Percentiles rank a stretch among this genome's conserved stretches.
Conservation (phyloP, 2,329 filamentous ascomycete genomes). For the Cryphonectria radicalis region DNA sequence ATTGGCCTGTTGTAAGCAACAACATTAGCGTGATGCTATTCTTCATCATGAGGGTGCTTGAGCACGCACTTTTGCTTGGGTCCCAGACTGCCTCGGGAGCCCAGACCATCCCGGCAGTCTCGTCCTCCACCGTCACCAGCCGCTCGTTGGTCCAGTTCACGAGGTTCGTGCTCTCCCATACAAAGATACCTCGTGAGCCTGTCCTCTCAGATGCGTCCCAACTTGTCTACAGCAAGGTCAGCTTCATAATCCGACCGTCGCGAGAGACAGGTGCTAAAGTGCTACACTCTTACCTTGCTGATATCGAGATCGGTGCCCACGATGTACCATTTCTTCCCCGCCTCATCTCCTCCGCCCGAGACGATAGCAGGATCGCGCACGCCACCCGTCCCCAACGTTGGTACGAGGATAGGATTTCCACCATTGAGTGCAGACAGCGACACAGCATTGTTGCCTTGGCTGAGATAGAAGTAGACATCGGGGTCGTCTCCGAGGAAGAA, state of each 20-base stretch:
- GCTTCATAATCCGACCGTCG: neutral
- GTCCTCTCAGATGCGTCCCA: constrained; percentile 58
- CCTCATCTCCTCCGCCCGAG: constrained; percentile 49
- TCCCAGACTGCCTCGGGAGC: constrained; percentile 61
- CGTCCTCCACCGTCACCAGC: constrained; percentile 54
- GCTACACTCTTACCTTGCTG: constrained; percentile 40
- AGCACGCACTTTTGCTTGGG: constrained; percentile 41
- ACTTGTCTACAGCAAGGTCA: constrained; percentile 44
- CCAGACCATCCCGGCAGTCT: constrained; percentile 63
- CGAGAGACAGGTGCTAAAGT: neutral
- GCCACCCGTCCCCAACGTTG: constrained; percentile 55
- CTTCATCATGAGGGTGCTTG: neutral
- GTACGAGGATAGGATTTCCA: constrained; percentile 51
- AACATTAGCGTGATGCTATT: constrained; percentile 21
- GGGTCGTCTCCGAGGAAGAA: constrained; percentile 60
- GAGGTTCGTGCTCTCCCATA: constrained; percentile 59
- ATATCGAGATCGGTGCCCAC: constrained; percentile 60
- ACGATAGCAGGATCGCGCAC: constrained; percentile 58
- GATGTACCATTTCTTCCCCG: constrained; percentile 58
- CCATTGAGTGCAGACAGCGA: constrained; percentile 54
- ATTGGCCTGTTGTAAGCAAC: constrained; percentile 41
- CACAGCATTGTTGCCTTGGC: constrained; percentile 54
- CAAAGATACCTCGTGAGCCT: constrained; percentile 56
- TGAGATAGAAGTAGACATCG: constrained; percentile 58
- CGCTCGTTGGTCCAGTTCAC: constrained; percentile 54